Evolutionary conservation across 1,284 basidiomycete species (phyloP), one percentile per base, ranked within the genome.

Genomic region (Ustilago trichophora): DNA sequence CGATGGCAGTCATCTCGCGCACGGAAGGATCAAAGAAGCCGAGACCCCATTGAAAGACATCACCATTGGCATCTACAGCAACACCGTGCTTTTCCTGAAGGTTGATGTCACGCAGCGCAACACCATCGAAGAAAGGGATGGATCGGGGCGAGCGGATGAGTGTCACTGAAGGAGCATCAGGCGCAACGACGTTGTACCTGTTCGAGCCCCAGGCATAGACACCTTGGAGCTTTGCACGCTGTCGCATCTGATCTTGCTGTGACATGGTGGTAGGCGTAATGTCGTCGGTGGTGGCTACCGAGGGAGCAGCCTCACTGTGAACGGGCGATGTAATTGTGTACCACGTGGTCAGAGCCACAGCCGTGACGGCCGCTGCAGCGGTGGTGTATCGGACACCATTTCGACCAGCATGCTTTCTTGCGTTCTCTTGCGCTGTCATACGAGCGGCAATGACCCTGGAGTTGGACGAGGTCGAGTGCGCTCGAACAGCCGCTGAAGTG

Each of bases 41-140:
- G 9, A 72, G 53, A 21, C 79, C 79, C 79, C 79, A 81, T 53
- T 81, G 79, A 21, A 76, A 64, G 4, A 81, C 63, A 31, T 98
- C 91, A 21, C 94, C 94, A 35, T 86, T 85, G 3, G 88, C 76
- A 46, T 81, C 79, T 8, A 80, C 76, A 0, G 78, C 78, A 3
- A 75, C 78, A 32, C 73, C 79, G 44, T 79, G 76, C 46, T 71
- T 74, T 38, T 78, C 76, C 21, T 63, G 52, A 10, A 81, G 55
- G 38, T 63, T 68, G 38, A 81, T 57, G 42, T 80, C 76, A 21
- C 79, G 75, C 29, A 80, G 49, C 10, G 77, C 72, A 5, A 80
- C 60, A 11, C 78, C 78, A 34, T 77, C 77, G 27, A 80, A 77
- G 46, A 60, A 73, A 18, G 77, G 75, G 12, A 80, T 74, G 8